phyloP scores from a whole-genome alignment of 83 land plant genomes.

The Isoetes engelmannii region DNA sequence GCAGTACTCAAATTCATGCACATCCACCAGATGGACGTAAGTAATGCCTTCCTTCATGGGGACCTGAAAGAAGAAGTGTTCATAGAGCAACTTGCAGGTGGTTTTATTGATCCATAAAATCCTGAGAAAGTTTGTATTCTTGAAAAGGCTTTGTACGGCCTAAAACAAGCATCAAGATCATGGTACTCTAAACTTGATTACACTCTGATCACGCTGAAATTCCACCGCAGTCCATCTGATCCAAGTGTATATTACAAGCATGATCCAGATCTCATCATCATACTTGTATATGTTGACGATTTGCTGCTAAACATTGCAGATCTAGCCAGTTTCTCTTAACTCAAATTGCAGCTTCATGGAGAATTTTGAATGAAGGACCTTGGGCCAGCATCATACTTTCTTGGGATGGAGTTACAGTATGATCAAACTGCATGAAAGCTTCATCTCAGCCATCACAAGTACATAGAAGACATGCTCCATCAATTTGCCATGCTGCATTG shows the following conservation, averaged over 20 bases:
- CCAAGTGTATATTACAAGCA: slow-evolving; percentile 1
- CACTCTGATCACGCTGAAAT: background rate
- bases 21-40: slow-evolving; percentile 14
- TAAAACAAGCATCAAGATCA: slow-evolving; percentile 26
- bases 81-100: slow-evolving; percentile 20
- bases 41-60: slow-evolving; percentile 24
- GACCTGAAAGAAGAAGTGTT: slow-evolving; percentile 6
- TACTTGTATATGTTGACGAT: slow-evolving; percentile 24
- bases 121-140: slow-evolving; percentile 14
- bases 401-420: slow-evolving; percentile 20
- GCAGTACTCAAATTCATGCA: slow-evolving; percentile 1
- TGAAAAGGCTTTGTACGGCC: slow-evolving; percentile 16
- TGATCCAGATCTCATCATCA: background rate
- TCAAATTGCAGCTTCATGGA: background rate
- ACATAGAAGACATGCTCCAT: slow-evolving; percentile 9
- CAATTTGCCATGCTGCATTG: slow-evolving; percentile 9
- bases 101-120: slow-evolving; percentile 2
- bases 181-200: slow-evolving; percentile 5
- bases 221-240: slow-evolving; percentile 5
- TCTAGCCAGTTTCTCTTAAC: background rate
- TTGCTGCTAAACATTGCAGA: background rate
- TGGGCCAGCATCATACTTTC: slow-evolving; percentile 13
- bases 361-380: slow-evolving; percentile 17
- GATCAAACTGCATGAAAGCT: background rate
- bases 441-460: slow-evolving; percentile 17